Evolutionary conservation across 257 asterid species (phyloP).

Genomic region (Nicotiana obtusifolia): DNA sequence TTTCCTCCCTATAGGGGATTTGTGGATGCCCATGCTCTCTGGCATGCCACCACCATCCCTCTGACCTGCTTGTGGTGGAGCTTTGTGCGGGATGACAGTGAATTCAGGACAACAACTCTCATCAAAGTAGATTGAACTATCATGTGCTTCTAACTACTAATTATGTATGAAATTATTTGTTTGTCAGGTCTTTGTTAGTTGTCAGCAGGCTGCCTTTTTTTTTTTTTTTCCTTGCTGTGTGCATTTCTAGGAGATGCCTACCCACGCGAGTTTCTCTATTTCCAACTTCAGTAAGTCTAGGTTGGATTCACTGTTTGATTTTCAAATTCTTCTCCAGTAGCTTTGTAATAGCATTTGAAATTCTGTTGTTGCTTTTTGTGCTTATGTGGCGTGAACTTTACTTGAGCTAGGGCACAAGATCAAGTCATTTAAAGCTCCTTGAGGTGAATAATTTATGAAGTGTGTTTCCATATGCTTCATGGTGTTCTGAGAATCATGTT

Average conservation of each 20-base stretch:
- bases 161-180: not conserved
- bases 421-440: not conserved
- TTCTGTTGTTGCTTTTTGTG: not conserved
- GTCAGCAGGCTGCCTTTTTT: constrained; percentile 20
- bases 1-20: constrained; percentile 70
- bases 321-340: not conserved
- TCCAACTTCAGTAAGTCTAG: constrained; percentile 17
- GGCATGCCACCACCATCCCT: constrained; percentile 80
- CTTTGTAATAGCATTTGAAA: not conserved
- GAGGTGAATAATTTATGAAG: not conserved
- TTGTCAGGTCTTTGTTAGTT: constrained; percentile 13
- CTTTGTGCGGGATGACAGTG: constrained; percentile 67
- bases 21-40: constrained; percentile 75
- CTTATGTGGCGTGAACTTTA: not conserved
- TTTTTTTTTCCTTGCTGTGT: constrained; percentile 30
- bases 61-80: constrained; percentile 81
- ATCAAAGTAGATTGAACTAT: constrained; percentile 34
- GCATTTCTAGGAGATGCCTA: constrained; percentile 30
- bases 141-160: not conserved
- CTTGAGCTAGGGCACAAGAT: not conserved
- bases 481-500: not conserved
- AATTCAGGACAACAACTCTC: constrained; percentile 52
- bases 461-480: not conserved
- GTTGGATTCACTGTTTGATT: constrained; percentile 17
- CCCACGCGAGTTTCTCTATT: constrained; percentile 41